Evolutionary conservation across 371 early-diverging fungal genomes (phyloP), one percentile per base, ranked within the genome.

Genomic region (Mortierella sp.): DNA sequence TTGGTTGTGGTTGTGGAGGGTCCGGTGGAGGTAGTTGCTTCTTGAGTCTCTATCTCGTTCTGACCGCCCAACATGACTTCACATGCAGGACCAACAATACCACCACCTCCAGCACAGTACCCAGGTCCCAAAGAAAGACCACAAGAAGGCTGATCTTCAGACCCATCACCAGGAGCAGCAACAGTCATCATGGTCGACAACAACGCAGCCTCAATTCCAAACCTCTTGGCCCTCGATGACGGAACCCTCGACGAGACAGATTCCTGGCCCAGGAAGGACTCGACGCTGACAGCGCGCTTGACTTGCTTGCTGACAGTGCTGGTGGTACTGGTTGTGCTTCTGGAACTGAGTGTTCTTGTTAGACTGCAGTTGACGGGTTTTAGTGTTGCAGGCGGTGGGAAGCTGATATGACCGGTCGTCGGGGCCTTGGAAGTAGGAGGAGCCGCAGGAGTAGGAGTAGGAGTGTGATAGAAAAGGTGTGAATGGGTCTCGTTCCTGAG

Each of bases 201-300:
- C 46, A 44, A 37, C 9, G 71, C 48, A 6, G 69, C 57, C 37
- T 79, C 61, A 34, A 72, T 55, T 3, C 72, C 80, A 76, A 46
- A 21, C 0, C 80, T 76, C 13, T 69, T 71, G 3, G 57, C 26
- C 0, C 69, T 74, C 28, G 75, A 46, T 2, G 75, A 75, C 9
- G 69, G 40, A 50, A 78, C 71, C 61, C 75, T 73, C 16, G 37
- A 34, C 26, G 75, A n/a, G 9, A 26, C 16, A 0, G 75, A 51
- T 11, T 64, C 75, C 5, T 72, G 59, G 0, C 48, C 53, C 76
- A 79, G 46, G 46, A 82, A 73, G 16, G 80, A 78, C 24, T 82
- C 83, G 13, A 73, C 76, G 50, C 82, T 77, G 5, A 71, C 55
- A 5, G 78, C 82, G 0, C 77, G 82, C 72, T 73, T 81, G 46